A percentile compares a stretch with the other conserved stretches of the same genome.
Conservation (phyloP, 495 filamentous ascomycete genomes). For the Hyaloscypha hepaticicola region DNA sequence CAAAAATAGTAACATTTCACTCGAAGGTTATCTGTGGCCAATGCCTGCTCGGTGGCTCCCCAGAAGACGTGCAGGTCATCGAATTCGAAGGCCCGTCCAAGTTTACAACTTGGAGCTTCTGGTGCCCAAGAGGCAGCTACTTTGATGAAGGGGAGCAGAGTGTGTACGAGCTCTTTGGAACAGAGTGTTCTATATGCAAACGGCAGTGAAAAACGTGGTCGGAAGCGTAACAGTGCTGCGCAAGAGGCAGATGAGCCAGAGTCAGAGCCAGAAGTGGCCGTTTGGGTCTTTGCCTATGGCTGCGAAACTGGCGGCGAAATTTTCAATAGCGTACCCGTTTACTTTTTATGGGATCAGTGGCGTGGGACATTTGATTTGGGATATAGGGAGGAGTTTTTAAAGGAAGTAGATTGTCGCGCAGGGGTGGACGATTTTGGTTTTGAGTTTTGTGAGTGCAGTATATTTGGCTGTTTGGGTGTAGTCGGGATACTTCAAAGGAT, state of each 20-base stretch:
- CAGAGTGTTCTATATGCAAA: constrained; percentile 1
- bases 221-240: no score
- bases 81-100: no score
- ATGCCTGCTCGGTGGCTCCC: no score
- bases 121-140: background rate
- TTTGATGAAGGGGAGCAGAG: background rate
- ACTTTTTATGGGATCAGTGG: constrained; percentile 83
- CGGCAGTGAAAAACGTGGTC: no score
- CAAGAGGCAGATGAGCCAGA: no score
- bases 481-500: no score
- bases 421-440: constrained; percentile 71
- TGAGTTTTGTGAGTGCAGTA: constrained; percentile 60
- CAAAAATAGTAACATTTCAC: no score
- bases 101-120: constrained; percentile 42
- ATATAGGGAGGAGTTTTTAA: constrained; percentile 64
- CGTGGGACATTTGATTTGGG: constrained; percentile 80
- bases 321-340: constrained; percentile 72
- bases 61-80: no score
- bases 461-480: constrained; percentile 45
- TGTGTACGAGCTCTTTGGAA: constrained; percentile 43
- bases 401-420: constrained; percentile 68
- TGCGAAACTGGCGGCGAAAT: constrained; percentile 71
- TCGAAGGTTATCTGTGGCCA: no score
- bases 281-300: constrained; percentile 47
- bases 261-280: no score